Percentiles rank a stretch among this genome's conserved stretches.
These are phyloP conservation scores for Aegilops bicornis DNA, from an alignment of 176 grass and related monocot species.

Conservation along the genomic window DNA sequence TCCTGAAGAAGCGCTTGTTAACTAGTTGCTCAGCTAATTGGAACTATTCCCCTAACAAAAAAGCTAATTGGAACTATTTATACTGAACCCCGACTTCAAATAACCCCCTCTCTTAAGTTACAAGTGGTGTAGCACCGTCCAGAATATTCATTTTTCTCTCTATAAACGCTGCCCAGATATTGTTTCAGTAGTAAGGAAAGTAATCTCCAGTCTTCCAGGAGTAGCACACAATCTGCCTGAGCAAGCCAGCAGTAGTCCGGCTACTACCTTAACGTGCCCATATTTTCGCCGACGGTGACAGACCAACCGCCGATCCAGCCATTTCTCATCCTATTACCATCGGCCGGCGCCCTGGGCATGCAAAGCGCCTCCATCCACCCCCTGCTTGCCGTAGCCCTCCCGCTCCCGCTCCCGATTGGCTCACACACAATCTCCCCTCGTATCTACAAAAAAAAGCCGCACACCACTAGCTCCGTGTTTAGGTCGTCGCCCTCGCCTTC, in stretches of 20 bases:
- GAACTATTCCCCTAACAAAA: no score
- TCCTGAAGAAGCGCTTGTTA: no score
- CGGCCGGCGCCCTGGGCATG: neutral
- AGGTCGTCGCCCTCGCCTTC: slow-evolving; percentile 31
- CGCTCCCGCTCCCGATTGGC: slow-evolving; percentile 28
- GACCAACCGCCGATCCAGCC: slow-evolving; percentile 16
- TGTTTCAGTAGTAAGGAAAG: no score
- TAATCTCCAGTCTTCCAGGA: no score
- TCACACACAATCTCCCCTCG: neutral
- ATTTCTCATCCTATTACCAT: neutral
- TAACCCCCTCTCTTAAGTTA: no score
- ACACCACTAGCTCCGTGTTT: neutral
- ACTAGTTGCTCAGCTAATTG: no score
- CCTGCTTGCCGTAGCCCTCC: slow-evolving; percentile 22
- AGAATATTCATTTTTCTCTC: no score
- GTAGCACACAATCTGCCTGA: neutral
- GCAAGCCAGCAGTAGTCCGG: slow-evolving; percentile 14
- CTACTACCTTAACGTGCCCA: neutral
- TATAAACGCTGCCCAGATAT: no score
- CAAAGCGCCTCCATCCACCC: neutral
- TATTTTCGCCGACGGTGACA: neutral
- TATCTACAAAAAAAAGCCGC: no score
- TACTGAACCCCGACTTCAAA: no score
- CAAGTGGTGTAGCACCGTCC: no score
- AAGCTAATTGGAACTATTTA: no score